Base-by-base conservation (phyloP, 2,329 filamentous ascomycete genomes). In the Penicillium digitatum region DNA sequence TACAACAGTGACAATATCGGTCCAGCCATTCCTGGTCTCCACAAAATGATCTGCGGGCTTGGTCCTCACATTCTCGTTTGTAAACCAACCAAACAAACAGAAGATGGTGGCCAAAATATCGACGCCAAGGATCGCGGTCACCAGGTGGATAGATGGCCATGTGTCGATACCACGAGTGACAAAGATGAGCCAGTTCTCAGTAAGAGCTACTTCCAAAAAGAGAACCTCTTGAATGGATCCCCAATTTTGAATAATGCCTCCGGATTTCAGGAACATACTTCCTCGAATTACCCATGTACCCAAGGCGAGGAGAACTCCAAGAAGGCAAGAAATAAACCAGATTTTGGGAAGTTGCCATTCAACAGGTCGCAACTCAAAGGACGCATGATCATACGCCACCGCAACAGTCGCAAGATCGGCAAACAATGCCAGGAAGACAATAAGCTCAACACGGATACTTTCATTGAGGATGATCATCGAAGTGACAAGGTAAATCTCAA, bases 101-200 rank as follows among this genome's bases (percentile, higher is more conserved):
- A 90, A 91, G 69, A 90, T 78, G 22, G 87, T 90, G 14, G 87
- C 85, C 18, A 90, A 73, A 48, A 82, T 77, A 67, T 90, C 87
- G 62, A 91, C 87, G 66, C 82, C 83, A 52, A 88, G 75, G 69
- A 90, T 90, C 54, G 87, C 87, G 37, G 75, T 77, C 52, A 90
- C 79, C 26, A 91, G 78, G 69, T 89, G 87, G 79, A 86, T 86
- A 0, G 87, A 89, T 46, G 87, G 87, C 78, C 83, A 87, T 6
- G 87, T 90, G 69, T 85, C 80, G 59, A 82, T 84, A 58, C 88
- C 90, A 81, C 90, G 89, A 62, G 90, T 95, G 76, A 95, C 93
- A 81, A 95, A 95, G 75, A 95, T 95, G 48, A 95, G 85, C 91
- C 90, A 95, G 80, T 95, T 95, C 82, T 95, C 90, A 58, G 90